Conservation (phyloP, 768 basidiomycete genomes). For the Trametes meyenii region DNA sequence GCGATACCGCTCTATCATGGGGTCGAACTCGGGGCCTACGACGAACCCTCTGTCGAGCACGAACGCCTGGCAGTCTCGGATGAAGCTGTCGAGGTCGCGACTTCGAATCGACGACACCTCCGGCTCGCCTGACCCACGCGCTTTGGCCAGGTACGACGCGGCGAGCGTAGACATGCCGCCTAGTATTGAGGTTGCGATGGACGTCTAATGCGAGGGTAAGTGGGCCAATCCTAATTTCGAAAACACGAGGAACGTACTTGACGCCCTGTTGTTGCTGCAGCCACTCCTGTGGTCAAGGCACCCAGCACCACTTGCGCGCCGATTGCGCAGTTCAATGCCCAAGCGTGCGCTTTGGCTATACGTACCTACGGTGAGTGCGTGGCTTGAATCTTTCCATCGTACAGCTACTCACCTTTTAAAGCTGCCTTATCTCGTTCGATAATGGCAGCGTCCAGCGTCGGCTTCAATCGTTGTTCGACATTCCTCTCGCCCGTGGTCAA, state of each 20-base stretch:
- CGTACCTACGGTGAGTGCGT: not conserved
- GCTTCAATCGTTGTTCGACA: constrained; percentile 54
- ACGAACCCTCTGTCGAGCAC: constrained; percentile 54
- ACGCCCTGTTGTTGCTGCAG: constrained; percentile 48
- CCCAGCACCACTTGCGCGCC: constrained; percentile 65
- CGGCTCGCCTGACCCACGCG: constrained; percentile 71
- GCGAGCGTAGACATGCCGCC: constrained; percentile 69
- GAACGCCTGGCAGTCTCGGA: constrained; percentile 63
- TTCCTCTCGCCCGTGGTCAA: constrained; percentile 27
- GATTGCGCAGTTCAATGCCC: constrained; percentile 53
- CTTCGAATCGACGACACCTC: constrained; percentile 58
- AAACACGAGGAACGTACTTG: constrained; percentile 4
- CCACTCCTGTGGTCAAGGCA: constrained; percentile 66
- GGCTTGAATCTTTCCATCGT: constrained; percentile 26
- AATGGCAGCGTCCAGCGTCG: constrained; percentile 53
- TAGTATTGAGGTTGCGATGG: constrained; percentile 43
- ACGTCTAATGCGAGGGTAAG: constrained; percentile 39
- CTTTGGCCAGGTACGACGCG: constrained; percentile 72
- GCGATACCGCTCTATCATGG: constrained; percentile 38
- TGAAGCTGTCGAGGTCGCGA: constrained; percentile 66
- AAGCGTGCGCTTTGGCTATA: constrained; percentile 37
- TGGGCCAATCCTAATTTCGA: too few species aligned
- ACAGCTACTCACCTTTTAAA: constrained; percentile 40
- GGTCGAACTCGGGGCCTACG: constrained; percentile 39
- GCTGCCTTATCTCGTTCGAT: constrained; percentile 50